A percentile compares a stretch with the other conserved stretches of the same genome.
Evolutionary conservation across 2,329 filamentous ascomycete species (phyloP).

Genomic region (Pseudofabraea citricarpa): DNA sequence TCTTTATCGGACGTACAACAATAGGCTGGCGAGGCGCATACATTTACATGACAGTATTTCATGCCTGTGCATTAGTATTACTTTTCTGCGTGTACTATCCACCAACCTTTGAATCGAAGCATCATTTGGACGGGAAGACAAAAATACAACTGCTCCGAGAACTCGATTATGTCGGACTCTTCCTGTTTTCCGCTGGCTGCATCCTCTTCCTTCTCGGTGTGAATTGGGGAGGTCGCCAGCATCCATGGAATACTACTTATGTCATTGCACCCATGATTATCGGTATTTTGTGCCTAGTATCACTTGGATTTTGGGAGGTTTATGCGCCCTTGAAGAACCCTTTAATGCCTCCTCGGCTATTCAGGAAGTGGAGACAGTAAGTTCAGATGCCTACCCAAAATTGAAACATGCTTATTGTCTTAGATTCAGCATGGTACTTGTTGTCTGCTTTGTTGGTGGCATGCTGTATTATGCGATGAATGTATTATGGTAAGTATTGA

Average conservation of each 20-base stretch:
- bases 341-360: constrained; percentile 26
- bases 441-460: constrained; percentile 27
- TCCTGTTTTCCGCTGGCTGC: constrained; percentile 25
- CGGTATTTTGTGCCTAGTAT: constrained; percentile 20
- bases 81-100: constrained; percentile 41
- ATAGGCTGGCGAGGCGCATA: constrained; percentile 28
- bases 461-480: constrained; percentile 30
- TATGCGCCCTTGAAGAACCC: constrained; percentile 24
- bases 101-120: constrained; percentile 31
- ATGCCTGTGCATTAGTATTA: constrained; percentile 20
- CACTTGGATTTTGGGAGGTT: constrained; percentile 23
- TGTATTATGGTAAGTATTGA: constrained; percentile 18
- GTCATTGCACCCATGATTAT: constrained; percentile 20
- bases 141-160: constrained; percentile 33
- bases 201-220: constrained; percentile 25
- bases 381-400: no score
- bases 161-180: constrained; percentile 41
- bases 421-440: constrained; percentile 26
- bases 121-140: constrained; percentile 29
- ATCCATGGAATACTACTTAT: constrained; percentile 21
- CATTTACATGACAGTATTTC: constrained; percentile 30
- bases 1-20: constrained; percentile 25
- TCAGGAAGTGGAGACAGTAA: constrained; percentile 23
- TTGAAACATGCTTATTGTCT: not conserved
- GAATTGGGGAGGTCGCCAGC: constrained; percentile 24